Conservation (phyloP, 257 asterid genomes). For the Sherardia arvensis region DNA sequence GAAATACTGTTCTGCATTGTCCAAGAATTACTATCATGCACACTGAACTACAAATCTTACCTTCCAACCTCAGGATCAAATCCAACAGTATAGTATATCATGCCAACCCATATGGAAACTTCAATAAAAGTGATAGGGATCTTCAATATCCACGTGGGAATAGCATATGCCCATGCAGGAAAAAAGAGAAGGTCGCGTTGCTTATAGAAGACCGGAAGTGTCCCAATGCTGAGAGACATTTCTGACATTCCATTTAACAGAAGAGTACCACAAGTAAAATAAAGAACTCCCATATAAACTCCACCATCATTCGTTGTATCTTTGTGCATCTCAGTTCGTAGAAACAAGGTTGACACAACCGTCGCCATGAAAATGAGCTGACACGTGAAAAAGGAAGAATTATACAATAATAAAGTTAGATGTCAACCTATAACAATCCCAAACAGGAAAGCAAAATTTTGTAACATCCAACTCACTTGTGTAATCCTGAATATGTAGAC, state of each 20-base stretch:
- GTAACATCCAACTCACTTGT: slow-evolving; percentile 11
- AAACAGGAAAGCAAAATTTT: neutral
- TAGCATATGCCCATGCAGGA: slow-evolving; percentile 77
- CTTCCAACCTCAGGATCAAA: slow-evolving; percentile 66
- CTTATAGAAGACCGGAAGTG: slow-evolving; percentile 84
- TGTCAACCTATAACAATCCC: neutral
- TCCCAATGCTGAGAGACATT: slow-evolving; percentile 63
- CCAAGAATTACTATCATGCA: neutral
- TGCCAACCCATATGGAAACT: slow-evolving; percentile 69
- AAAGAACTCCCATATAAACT: slow-evolving; percentile 71
- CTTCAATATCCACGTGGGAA: slow-evolving; percentile 80
- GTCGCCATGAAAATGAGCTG: slow-evolving; percentile 60
- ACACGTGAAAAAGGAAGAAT: slow-evolving; percentile 9
- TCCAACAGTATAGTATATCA: slow-evolving; percentile 67
- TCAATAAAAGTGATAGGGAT: slow-evolving; percentile 58
- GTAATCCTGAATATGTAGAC: slow-evolving; percentile 13
- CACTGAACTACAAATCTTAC: neutral
- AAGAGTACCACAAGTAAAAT: slow-evolving; percentile 57
- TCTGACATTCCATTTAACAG: slow-evolving; percentile 82
- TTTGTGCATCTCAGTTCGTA: slow-evolving; percentile 69
- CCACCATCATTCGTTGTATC: slow-evolving; percentile 62
- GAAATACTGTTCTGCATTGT: neutral
- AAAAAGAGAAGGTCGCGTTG: slow-evolving; percentile 72
- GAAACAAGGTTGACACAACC: slow-evolving; percentile 70
- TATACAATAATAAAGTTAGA: neutral